A percentile compares a stretch with the other conserved stretches of the same genome.
phyloP scores from a whole-genome alignment of 208 protist genomes.

The Tritrichomonas musculus region DNA sequence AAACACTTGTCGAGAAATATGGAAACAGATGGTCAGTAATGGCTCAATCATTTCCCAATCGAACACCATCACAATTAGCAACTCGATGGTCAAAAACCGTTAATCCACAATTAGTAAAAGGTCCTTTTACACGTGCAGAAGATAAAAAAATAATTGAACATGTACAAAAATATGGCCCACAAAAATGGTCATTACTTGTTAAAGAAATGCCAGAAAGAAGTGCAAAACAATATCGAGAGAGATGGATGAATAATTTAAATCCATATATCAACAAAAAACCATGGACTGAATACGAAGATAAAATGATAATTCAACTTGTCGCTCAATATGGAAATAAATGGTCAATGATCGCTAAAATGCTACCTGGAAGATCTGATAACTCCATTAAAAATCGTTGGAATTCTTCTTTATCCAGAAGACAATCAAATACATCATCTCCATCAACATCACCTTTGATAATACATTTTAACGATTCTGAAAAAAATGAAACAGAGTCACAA shows the following conservation, averaged over 20 bases:
- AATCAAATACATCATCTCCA: too few relatives aligned
- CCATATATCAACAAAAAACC: neutral
- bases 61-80: neutral
- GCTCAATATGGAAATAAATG: neutral
- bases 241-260: slow-evolving; percentile 20
- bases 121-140: neutral
- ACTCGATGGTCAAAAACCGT: neutral
- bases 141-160: neutral
- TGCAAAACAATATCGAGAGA: neutral
- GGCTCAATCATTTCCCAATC: neutral
- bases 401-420: slow-evolving; percentile 44
- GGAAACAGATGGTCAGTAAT: neutral
- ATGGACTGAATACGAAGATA: slow-evolving; percentile 15
- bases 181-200: neutral
- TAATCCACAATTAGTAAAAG: neutral
- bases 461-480: too few relatives aligned
- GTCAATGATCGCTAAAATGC: neutral
- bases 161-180: neutral
- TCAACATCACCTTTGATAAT: too few relatives aligned
- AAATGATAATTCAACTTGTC: neutral
- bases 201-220: neutral
- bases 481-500: too few relatives aligned
- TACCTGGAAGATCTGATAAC: slow-evolving; percentile 50
- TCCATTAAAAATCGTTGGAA: slow-evolving; percentile 56
- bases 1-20: neutral